Conservation (phyloP, 225 moss, liverwort and hornwort genomes). For the Physcomitrium patens region DNA sequence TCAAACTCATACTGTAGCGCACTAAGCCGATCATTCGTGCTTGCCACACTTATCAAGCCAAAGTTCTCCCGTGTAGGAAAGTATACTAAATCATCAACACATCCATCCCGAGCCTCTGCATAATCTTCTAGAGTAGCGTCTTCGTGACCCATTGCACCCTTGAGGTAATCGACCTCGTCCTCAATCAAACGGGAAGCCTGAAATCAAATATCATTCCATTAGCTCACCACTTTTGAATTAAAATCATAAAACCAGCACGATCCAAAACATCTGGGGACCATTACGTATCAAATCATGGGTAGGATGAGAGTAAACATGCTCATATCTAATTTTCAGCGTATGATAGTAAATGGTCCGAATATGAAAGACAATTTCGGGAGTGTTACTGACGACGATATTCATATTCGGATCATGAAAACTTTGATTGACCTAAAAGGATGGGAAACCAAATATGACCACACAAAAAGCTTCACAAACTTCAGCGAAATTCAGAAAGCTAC, state of each 20-base stretch:
- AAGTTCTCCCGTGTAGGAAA: constrained; percentile 74
- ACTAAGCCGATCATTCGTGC: constrained; percentile 70
- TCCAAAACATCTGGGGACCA: not conserved
- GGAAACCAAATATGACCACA: too few species aligned
- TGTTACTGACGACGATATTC: too few species aligned
- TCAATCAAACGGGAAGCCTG: constrained; percentile 77
- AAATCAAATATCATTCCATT: constrained; percentile 26
- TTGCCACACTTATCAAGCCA: constrained; percentile 81
- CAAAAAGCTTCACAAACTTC: too few species aligned
- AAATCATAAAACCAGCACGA: constrained; percentile 10
- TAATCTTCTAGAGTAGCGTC: constrained; percentile 74
- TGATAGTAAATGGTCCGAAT: too few species aligned
- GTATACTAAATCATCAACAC: constrained; percentile 85
- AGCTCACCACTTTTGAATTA: constrained; percentile 18
- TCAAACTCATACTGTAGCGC: constrained; percentile 82
- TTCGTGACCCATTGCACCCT: constrained; percentile 79
- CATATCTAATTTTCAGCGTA: too few species aligned
- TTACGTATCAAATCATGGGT: constrained; percentile 20
- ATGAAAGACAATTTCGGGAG: too few species aligned
- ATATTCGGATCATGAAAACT: too few species aligned
- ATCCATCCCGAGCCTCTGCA: constrained; percentile 82
- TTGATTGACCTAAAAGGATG: too few species aligned
- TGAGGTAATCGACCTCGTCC: constrained; percentile 68
- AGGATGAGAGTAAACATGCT: not conserved
- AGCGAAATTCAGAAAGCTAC: too few species aligned